These are phyloP conservation scores for Haematococcus lacustris DNA, from an alignment of 139 green algal species.

Conservation along the genomic window DNA sequence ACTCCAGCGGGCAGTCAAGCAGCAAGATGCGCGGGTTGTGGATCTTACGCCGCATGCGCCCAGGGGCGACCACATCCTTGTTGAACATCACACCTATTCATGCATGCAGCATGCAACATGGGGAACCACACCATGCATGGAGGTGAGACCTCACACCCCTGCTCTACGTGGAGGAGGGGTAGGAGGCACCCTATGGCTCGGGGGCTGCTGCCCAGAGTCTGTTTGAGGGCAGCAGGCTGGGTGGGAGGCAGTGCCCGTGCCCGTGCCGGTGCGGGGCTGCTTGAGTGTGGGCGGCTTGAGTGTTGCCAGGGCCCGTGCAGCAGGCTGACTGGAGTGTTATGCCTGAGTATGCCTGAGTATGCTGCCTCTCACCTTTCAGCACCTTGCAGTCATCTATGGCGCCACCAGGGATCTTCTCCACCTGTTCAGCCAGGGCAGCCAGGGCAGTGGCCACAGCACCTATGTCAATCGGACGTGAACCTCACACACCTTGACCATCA, in stretches of 20 bases:
- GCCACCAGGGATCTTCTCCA: constrained; percentile 86
- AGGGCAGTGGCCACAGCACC: too few species aligned
- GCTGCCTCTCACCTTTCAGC: constrained; percentile 64
- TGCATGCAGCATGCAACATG: background rate
- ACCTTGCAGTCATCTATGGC: constrained; percentile 72
- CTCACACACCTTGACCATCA: too few species aligned
- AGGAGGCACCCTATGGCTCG: too few species aligned
- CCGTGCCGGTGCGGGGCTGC: too few species aligned
- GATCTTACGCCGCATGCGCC: constrained; percentile 90
- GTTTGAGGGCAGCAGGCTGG: background rate
- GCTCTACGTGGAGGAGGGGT: background rate
- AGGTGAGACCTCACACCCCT: background rate
- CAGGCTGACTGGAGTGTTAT: background rate
- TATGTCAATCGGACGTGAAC: too few species aligned
- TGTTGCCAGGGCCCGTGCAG: background rate
- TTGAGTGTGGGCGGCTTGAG: background rate
- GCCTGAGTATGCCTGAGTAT: too few species aligned
- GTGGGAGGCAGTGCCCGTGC: background rate
- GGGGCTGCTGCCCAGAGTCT: too few species aligned
- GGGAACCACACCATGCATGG: background rate
- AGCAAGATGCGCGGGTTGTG: constrained; percentile 92
- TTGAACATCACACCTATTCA: constrained; percentile 96
- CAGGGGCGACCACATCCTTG: constrained; percentile 95
- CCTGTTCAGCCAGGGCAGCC: too few species aligned
- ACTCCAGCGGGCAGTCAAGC: constrained; percentile 97